phyloP scores from a whole-genome alignment of 306 rosid species.

The Boehmeria nivea region DNA sequence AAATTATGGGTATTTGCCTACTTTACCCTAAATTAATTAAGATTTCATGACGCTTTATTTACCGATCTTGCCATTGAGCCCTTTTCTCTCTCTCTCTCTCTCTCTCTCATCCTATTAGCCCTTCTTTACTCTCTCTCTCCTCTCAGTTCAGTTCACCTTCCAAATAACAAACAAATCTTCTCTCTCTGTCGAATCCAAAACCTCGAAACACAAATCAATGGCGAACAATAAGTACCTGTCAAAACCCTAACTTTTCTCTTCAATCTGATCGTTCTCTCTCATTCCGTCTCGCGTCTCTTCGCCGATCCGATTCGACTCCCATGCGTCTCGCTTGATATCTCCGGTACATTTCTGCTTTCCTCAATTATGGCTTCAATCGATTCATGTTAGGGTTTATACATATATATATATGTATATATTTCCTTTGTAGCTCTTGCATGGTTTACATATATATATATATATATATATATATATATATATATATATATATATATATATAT shows the following conservation, averaged over 20 bases:
- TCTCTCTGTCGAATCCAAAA: too few species aligned
- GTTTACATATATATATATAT: too few species aligned
- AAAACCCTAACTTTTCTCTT: constrained; percentile 36
- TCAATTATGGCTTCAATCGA: constrained; percentile 7
- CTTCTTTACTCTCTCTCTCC: constrained; percentile 10
- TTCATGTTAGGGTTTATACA: constrained; percentile 7
- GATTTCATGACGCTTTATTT: constrained; percentile 11
- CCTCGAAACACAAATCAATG: neutral
- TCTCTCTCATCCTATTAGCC: neutral
- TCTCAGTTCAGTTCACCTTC: constrained; percentile 31
- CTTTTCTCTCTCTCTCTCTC: too few species aligned
- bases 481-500: too few species aligned
- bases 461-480: too few species aligned
- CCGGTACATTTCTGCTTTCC: constrained; percentile 26
- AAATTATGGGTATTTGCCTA: too few species aligned
- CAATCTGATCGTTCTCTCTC: constrained; percentile 13
- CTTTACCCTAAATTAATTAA: too few species aligned
- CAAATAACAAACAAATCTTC: constrained; percentile 19
- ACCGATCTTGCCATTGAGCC: constrained; percentile 44
- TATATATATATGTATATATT: neutral
- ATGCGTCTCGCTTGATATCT: constrained; percentile 27
- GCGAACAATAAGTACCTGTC: too few species aligned
- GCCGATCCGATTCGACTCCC: constrained; percentile 7
- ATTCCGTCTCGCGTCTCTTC: too few species aligned
- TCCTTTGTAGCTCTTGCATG: too few species aligned